These are phyloP conservation scores for Trichoderma semiorbis DNA, from an alignment of 2,329 filamentous ascomycete species.

Conservation along the genomic window DNA sequence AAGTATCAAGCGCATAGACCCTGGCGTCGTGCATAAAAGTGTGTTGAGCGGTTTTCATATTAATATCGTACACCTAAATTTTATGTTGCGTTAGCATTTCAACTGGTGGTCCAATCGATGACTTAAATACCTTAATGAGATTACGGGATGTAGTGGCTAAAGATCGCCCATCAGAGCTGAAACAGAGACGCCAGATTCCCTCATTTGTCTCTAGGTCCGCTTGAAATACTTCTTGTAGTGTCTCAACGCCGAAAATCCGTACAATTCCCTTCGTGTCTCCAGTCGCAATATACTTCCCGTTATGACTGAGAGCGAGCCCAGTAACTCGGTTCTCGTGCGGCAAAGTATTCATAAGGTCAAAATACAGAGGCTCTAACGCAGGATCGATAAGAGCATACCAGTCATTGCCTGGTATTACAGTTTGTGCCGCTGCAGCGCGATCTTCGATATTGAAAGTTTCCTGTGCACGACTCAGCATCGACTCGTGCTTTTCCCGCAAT, in stretches of 20 bases:
- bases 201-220: no score
- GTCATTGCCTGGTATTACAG: background rate
- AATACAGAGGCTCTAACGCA: background rate
- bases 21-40: background rate
- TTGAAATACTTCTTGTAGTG: background rate
- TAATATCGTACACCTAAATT: background rate
- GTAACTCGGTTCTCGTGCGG: fast-evolving
- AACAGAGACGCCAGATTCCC: background rate
- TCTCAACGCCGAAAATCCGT: background rate
- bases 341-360: background rate
- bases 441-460: background rate
- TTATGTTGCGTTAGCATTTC: background rate
- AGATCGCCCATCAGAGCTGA: background rate
- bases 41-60: background rate
- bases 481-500: background rate
- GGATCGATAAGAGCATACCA: background rate
- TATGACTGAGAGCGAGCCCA: background rate
- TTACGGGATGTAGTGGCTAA: background rate
- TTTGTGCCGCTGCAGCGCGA: background rate
- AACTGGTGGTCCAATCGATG: background rate
- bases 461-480: background rate
- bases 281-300: background rate
- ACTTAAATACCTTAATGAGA: background rate
- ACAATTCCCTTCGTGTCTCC: fast-evolving
- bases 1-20: background rate